phyloP scores from a whole-genome alignment of 345 rosid species.

The Rubroshorea leprosula region DNA sequence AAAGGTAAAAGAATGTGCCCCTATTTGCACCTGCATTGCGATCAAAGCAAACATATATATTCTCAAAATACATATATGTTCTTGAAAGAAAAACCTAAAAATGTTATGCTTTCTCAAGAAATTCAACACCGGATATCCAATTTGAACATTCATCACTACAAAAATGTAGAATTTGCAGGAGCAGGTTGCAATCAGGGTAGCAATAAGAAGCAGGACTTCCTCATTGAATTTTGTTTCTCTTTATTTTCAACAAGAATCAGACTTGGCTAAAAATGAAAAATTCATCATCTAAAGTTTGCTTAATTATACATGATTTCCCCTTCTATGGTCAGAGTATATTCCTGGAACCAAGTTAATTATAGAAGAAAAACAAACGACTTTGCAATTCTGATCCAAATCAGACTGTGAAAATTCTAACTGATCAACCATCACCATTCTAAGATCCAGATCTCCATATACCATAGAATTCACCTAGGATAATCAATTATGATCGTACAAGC shows the following conservation, averaged over 20 bases:
- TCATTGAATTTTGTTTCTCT: no score
- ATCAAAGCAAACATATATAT: slow-evolving; percentile 8
- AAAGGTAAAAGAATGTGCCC: slow-evolving; percentile 90
- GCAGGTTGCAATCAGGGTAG: no score
- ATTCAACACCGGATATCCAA: no score
- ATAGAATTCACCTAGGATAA: slow-evolving; percentile 1
- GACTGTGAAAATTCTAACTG: slow-evolving; percentile 16
- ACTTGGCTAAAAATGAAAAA: no score
- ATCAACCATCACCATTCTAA: slow-evolving; percentile 25
- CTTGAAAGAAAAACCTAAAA: not conserved
- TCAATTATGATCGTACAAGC: slow-evolving; percentile 4
- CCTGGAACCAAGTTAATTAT: slow-evolving; percentile 12
- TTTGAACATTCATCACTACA: no score
- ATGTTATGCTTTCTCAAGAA: not conserved
- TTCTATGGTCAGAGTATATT: slow-evolving; percentile 2
- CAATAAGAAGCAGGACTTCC: no score
- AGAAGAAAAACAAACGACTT: slow-evolving; percentile 16
- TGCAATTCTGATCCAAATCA: slow-evolving; percentile 22
- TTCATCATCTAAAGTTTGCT: slow-evolving; percentile 6
- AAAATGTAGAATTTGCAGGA: no score
- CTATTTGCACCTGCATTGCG: slow-evolving; percentile 77
- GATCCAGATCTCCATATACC: slow-evolving; percentile 44
- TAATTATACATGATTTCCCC: slow-evolving; percentile 9
- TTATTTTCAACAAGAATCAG: no score
- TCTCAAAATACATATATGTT: not conserved